phyloP scores from a whole-genome alignment of 176 grass and related monocot species.

The Poa pratensis region DNA sequence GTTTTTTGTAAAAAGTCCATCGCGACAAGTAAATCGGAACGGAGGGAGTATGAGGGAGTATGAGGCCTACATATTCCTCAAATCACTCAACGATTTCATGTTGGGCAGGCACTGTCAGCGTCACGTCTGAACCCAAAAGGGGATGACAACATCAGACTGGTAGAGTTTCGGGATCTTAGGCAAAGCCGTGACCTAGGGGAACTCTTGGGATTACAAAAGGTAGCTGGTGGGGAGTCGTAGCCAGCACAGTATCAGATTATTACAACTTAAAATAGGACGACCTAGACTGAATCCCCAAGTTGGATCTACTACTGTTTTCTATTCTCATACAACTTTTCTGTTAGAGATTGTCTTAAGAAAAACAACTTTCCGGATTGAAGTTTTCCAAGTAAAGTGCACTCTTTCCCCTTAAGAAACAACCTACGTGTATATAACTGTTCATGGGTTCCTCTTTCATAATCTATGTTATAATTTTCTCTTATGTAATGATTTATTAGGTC shows the following conservation, averaged over 20 bases:
- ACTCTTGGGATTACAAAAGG: background rate
- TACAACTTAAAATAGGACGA: background rate
- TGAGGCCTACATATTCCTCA: background rate
- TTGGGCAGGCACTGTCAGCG: background rate
- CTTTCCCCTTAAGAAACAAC: background rate
- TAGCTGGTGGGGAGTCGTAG: background rate
- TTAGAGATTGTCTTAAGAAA: background rate
- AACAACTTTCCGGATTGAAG: background rate
- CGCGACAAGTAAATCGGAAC: too few species aligned
- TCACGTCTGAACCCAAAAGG: background rate
- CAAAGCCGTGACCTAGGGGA: background rate
- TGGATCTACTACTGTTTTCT: background rate
- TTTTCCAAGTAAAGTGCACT: background rate
- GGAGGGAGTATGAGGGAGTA: too few species aligned
- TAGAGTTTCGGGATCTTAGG: background rate
- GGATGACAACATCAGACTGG: background rate
- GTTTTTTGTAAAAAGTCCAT: too few species aligned
- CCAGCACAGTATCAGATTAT: background rate
- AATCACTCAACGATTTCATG: background rate
- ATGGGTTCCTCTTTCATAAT: background rate
- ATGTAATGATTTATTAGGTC: constrained; percentile 20
- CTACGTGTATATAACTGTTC: background rate
- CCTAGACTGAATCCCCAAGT: background rate
- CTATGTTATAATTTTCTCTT: background rate
- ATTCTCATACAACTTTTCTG: background rate